Evolutionary conservation across 2,329 filamentous ascomycete species (phyloP).

Genomic region (Phialemoniopsis sp.): DNA sequence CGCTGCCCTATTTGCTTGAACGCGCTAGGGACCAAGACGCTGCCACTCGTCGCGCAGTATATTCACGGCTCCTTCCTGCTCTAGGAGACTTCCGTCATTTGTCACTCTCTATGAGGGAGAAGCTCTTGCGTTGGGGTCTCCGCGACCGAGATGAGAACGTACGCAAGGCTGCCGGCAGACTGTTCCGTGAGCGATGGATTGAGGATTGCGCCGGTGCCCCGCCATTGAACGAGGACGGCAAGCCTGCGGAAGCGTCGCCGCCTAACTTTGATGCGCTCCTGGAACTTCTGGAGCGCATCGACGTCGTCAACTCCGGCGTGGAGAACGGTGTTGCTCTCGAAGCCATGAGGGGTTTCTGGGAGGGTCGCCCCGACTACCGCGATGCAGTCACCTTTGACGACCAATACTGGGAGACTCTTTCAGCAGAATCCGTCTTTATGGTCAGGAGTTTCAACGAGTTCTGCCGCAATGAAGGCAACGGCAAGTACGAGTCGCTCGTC

Average conservation of each 20-base stretch:
- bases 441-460: conserved; percentile 93
- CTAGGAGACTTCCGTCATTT: conserved; percentile 93
- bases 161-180: conserved; percentile 80
- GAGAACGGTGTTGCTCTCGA: conserved; percentile 89
- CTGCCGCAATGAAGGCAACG: conserved; percentile 70
- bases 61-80: conserved; percentile 79
- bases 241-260: conserved; percentile 49
- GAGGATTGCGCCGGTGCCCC: conserved; percentile 79
- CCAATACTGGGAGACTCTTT: conserved; percentile 74
- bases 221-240: conserved; percentile 54
- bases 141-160: conserved; percentile 93
- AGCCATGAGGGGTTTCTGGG: conserved; percentile 96
- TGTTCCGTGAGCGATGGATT: conserved; percentile 97
- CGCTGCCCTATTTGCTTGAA: conserved; percentile 84
- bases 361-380: conserved; percentile 78
- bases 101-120: conserved; percentile 90
- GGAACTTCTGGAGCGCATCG: conserved; percentile 89
- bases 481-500: conserved; percentile 68
- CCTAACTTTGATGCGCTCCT: conserved; percentile 79
- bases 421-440: conserved; percentile 84
- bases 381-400: conserved; percentile 70
- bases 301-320: conserved; percentile 83
- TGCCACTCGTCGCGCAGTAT: conserved; percentile 78
- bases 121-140: conserved; percentile 89
- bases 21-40: conserved; percentile 86